A percentile compares a stretch with the other conserved stretches of the same genome.
phyloP scores from a whole-genome alignment of 169 alveolate species.

The Plasmodium blacklocki region DNA sequence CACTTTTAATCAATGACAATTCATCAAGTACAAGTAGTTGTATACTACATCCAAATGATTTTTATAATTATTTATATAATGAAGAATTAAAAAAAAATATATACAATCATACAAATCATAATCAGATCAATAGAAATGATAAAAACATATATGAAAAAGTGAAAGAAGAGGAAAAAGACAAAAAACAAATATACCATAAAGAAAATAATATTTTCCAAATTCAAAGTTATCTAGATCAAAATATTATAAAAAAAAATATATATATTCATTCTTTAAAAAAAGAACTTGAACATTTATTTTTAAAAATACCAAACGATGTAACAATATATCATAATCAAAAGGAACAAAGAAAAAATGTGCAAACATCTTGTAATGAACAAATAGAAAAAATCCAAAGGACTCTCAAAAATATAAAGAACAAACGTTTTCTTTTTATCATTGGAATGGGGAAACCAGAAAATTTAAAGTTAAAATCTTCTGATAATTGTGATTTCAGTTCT shows the following conservation, averaged over 20 bases:
- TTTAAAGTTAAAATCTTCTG: background rate
- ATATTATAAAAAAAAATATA: conserved; percentile 3
- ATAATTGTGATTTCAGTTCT: background rate
- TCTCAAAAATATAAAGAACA: conserved; percentile 13
- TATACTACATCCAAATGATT: conserved; percentile 49
- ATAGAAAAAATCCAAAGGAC: conserved; percentile 9
- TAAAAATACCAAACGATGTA: background rate
- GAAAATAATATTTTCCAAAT: background rate
- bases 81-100: conserved; percentile 31
- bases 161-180: background rate
- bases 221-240: background rate
- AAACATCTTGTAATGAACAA: background rate
- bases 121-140: background rate
- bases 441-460: conserved; percentile 50
- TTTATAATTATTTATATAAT: conserved; percentile 66
- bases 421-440: conserved; percentile 35
- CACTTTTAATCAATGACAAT: background rate
- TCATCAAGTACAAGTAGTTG: conserved; percentile 20
- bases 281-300: background rate
- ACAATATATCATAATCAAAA: background rate
- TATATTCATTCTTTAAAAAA: conserved; percentile 3
- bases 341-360: background rate
- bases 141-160: too few species aligned
- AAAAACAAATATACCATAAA: background rate
- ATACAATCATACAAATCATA: background rate